Base-by-base conservation (phyloP, 805 yeast genomes). In the Candida palmyrensis region DNA sequence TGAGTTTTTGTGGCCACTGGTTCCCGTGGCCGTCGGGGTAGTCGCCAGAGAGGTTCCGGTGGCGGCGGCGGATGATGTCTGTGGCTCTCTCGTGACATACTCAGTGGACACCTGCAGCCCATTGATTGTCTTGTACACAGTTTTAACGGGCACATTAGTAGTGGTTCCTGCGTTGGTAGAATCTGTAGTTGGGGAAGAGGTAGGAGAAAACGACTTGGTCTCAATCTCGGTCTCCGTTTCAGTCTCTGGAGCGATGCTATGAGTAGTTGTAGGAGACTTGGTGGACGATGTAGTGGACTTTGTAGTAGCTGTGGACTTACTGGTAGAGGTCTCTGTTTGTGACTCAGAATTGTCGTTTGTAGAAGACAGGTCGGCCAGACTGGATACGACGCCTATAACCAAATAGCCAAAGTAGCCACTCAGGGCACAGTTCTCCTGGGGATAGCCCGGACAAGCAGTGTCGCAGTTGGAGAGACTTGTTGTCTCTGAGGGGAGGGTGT, bases 401-500 rank as follows among this genome's bases (percentile, higher is more conserved):
- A 75, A 59, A 49, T 79, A 79, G 2, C 79, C 84, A 45, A 49
- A 79, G n/a, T 62, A 58, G 1, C 72, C 74, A 25, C 59, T 38
- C 3, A 51, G 51, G 3, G 57, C 77, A 48, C 78, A 73, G 18
- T 42, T 30, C 31, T 72, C 75, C 29, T 39, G 42, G 3, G 57
- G 55, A 37, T 44, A 70, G 1, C 77, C 75, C 3, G 77, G 76
- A 50, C 78, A 73, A 2, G 48, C 41, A 3, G 34, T 34, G 16
- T 44, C 40, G 49, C 78, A 73, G 18, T 56, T 40, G n/a, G 48
- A 35, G 8, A 59, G 25, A 18, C 46, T 40, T 0, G 59, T 60
- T 0, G 77, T 62, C 12, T 49, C 42, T 1, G 47, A 59, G 0
- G 86, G 85, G 14, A 67, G 52, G 6, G 46, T 40, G 45, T 78